Conservation (phyloP, 2,329 filamentous ascomycete species). For the Macroventuria anomochaeta region DNA sequence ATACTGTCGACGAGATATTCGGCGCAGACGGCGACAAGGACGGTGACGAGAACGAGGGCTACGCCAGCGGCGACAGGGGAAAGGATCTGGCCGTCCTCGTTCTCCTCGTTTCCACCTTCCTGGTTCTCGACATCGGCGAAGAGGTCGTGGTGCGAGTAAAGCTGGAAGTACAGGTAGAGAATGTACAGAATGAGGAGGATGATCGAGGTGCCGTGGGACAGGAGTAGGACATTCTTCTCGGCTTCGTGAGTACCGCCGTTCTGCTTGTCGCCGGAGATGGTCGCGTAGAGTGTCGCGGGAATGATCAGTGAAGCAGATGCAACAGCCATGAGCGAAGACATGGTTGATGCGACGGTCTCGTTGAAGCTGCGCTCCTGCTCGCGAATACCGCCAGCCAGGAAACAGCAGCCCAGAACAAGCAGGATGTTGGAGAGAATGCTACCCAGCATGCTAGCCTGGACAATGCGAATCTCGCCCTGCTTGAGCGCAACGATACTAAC, state of each 20-base stretch:
- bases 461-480: slow-evolving; percentile 87
- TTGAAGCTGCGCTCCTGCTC: slow-evolving; percentile 65
- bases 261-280: slow-evolving; percentile 50
- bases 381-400: slow-evolving; percentile 57
- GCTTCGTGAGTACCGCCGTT: slow-evolving; percentile 45
- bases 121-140: slow-evolving; percentile 53
- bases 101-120: slow-evolving; percentile 39
- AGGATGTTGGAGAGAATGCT: slow-evolving; percentile 94
- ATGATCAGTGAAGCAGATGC: slow-evolving; percentile 62
- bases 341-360: slow-evolving; percentile 78
- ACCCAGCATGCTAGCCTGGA: slow-evolving; percentile 97
- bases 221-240: slow-evolving; percentile 56
- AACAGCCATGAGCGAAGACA: slow-evolving; percentile 66
- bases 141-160: slow-evolving; percentile 57
- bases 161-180: slow-evolving; percentile 62
- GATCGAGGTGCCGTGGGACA: slow-evolving; percentile 61
- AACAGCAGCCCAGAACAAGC: slow-evolving; percentile 68
- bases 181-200: slow-evolving; percentile 61
- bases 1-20: slow-evolving; percentile 63
- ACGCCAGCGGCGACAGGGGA: slow-evolving; percentile 54
- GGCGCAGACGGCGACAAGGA: slow-evolving; percentile 59
- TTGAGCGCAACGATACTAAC: slow-evolving; percentile 90
- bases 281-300: slow-evolving; percentile 60
- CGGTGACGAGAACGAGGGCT: slow-evolving; percentile 56
- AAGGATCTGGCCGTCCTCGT: slow-evolving; percentile 51